Evolutionary conservation across 495 filamentous ascomycete genomes (phyloP).

Genomic region (Talaromyces liani): DNA sequence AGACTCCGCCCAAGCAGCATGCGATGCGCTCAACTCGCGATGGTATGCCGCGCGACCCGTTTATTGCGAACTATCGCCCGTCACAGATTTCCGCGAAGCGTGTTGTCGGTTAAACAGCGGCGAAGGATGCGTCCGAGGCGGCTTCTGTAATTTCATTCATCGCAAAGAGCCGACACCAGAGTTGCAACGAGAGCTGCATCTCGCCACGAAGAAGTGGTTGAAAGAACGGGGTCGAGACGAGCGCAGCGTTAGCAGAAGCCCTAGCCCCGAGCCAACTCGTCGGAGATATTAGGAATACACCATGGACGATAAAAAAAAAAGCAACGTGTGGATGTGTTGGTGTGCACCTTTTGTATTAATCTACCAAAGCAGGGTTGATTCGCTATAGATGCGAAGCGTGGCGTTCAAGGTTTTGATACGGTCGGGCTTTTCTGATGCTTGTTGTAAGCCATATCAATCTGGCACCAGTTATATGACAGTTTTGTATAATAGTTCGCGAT

Average conservation of each 20-base stretch:
- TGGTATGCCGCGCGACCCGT: constrained; percentile 98
- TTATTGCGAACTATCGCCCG: constrained; percentile 94
- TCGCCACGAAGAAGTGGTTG: constrained; percentile 94
- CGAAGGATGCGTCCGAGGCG: constrained; percentile 91
- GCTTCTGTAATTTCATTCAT: constrained; percentile 99
- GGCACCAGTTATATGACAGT: neutral
- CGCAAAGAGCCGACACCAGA: constrained; percentile 87
- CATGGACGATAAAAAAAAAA: neutral
- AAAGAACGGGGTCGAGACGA: constrained; percentile 78
- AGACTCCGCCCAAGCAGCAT: constrained; percentile 86
- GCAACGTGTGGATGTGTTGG: neutral
- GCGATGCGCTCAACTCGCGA: constrained; percentile 85
- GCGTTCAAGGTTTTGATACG: constrained; percentile 3
- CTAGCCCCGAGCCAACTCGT: constrained; percentile 69
- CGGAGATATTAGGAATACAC: constrained; percentile 47
- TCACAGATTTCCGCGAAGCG: constrained; percentile 97
- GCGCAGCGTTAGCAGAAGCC: constrained; percentile 67
- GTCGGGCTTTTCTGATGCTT: constrained; percentile 2
- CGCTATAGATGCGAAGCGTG: constrained; percentile 5
- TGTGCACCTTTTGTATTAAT: neutral
- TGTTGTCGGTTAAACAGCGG: constrained; percentile 92
- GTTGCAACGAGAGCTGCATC: constrained; percentile 78
- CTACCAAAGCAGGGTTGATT: neutral
- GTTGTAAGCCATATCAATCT: neutral
- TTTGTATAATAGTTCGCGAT: neutral